These are phyloP conservation scores for Gastrodia elata DNA, from an alignment of 106 monocot genomes.

Conservation along the genomic window DNA sequence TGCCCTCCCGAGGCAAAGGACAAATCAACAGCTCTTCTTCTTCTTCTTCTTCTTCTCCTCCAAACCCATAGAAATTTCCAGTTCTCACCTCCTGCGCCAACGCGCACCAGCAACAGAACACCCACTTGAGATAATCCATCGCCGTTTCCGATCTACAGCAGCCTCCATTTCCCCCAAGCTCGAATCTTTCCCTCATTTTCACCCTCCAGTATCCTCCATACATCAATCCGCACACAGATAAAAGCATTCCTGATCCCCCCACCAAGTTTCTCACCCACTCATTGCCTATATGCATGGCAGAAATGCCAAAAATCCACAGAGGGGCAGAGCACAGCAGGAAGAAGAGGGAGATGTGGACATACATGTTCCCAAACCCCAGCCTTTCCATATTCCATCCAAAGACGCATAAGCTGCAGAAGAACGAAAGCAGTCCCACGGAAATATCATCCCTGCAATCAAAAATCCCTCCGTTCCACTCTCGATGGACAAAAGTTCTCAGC, in stretches of 20 bases:
- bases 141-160: constrained; percentile 9
- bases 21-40: not conserved
- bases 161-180: not conserved
- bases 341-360: constrained; percentile 11
- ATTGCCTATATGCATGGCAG: constrained; percentile 10
- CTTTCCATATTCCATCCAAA: constrained; percentile 21
- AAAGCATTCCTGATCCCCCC: not conserved
- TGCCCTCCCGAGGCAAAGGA: constrained; percentile 5
- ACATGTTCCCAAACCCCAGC: constrained; percentile 19
- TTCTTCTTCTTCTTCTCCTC: not conserved
- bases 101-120: constrained; percentile 3
- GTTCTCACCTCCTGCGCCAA: not conserved
- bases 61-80: not conserved
- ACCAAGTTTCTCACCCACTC: constrained; percentile 3
- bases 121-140: constrained; percentile 6
- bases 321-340: constrained; percentile 11
- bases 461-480: constrained; percentile 14
- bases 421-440: constrained; percentile 1
- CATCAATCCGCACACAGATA: constrained; percentile 8
- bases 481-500: not conserved
- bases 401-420: constrained; percentile 14
- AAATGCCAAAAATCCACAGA: constrained; percentile 10
- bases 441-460: constrained; percentile 12
- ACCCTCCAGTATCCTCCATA: constrained; percentile 17
- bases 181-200: constrained; percentile 4